Percentiles rank a stretch among this genome's conserved stretches.
Conservation (phyloP, 2,329 filamentous ascomycete species). For the Penicillium sp. region DNA sequence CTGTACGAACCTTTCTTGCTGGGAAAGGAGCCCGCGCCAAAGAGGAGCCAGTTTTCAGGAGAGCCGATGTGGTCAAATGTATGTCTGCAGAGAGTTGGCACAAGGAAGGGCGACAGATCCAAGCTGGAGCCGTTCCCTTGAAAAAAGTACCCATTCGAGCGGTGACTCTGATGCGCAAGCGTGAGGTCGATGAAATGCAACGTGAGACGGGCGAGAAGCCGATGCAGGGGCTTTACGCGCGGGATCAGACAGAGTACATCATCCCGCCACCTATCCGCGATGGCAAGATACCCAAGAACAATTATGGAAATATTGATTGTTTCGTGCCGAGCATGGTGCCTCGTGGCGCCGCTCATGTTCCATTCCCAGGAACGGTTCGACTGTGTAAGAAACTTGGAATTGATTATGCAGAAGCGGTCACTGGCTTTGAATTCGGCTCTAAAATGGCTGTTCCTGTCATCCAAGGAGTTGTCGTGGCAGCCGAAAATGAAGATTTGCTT, state of each 20-base stretch:
- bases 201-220: slow-evolving; percentile 80
- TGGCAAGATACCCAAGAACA: slow-evolving; percentile 89
- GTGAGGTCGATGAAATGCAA: slow-evolving; percentile 86
- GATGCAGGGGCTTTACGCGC: slow-evolving; percentile 81
- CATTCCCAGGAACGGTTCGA: slow-evolving; percentile 73
- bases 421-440: slow-evolving; percentile 94
- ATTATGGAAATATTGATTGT: slow-evolving; percentile 94
- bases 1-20: slow-evolving; percentile 74
- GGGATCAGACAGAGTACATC: slow-evolving; percentile 92
- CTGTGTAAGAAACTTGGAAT: slow-evolving; percentile 84
- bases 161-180: slow-evolving; percentile 82
- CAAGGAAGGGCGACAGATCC: slow-evolving; percentile 84
- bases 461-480: slow-evolving; percentile 84
- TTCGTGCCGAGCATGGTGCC: slow-evolving; percentile 95
- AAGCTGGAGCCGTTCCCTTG: slow-evolving; percentile 71
- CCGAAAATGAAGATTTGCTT: slow-evolving; percentile 74
- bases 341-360: slow-evolving; percentile 79
- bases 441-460: slow-evolving; percentile 93
- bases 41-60: slow-evolving; percentile 78
- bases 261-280: slow-evolving; percentile 84
- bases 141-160: slow-evolving; percentile 90
- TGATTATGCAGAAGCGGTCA: slow-evolving; percentile 91
- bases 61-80: slow-evolving; percentile 79
- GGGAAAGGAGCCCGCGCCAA: slow-evolving; percentile 74
- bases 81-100: slow-evolving; percentile 97